Evolutionary conservation across 164 flowering plant genomes (phyloP).

Genomic region (Magnolia kwangsiensis): DNA sequence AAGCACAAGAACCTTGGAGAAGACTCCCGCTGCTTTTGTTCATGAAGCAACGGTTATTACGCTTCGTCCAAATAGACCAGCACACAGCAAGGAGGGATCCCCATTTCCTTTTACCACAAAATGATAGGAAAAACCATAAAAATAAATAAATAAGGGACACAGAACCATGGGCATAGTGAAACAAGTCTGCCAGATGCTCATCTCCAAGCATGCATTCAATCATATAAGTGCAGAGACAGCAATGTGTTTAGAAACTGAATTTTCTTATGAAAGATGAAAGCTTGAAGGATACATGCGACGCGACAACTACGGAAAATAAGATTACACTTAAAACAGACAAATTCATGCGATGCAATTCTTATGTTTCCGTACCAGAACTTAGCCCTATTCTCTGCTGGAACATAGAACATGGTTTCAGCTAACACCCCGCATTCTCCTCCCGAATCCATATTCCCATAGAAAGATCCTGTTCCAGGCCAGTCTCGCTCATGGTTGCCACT

Average conservation of each 20-base stretch:
- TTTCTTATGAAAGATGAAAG: not conserved
- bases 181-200: too few species aligned
- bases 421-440: constrained; percentile 52
- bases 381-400: constrained; percentile 45
- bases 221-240: not conserved
- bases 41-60: too few species aligned
- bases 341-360: not conserved
- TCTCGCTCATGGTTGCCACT: constrained; percentile 54
- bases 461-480: constrained; percentile 46
- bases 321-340: not conserved
- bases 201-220: not conserved
- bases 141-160: too few species aligned
- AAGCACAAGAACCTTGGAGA: too few species aligned
- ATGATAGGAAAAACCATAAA: too few species aligned
- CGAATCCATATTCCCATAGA: constrained; percentile 37
- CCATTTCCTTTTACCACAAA: too few species aligned
- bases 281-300: not conserved
- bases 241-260: not conserved
- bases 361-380: constrained; percentile 34
- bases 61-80: too few species aligned
- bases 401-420: constrained; percentile 45
- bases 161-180: too few species aligned
- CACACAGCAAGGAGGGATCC: too few species aligned
- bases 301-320: not conserved
- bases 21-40: too few species aligned